phyloP scores from a whole-genome alignment of 441 rosid species.

The Populus tomentosa region DNA sequence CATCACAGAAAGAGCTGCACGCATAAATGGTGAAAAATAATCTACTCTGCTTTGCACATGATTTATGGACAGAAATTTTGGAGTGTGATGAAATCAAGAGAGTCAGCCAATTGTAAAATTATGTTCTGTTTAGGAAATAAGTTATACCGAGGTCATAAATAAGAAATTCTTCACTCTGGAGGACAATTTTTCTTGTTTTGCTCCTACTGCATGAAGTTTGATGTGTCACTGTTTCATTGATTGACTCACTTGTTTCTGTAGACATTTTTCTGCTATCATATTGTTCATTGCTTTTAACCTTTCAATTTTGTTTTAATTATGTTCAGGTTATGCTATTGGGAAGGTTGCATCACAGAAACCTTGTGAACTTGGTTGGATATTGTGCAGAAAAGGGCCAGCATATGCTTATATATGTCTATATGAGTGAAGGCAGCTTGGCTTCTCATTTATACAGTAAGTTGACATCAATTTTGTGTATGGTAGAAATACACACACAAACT shows the following conservation, averaged over 20 bases:
- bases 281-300: constrained; percentile 3
- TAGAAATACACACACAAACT: constrained; percentile 8
- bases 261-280: background rate
- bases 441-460: constrained; percentile 90
- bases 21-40: background rate
- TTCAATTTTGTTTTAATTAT: constrained; percentile 5
- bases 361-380: constrained; percentile 91
- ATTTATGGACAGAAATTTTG: background rate
- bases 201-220: background rate
- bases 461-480: constrained; percentile 4
- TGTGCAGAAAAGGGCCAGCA: constrained; percentile 94
- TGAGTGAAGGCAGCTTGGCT: constrained; percentile 97
- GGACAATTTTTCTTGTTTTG: background rate
- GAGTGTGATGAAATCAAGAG: background rate
- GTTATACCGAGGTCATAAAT: background rate
- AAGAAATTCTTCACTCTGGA: background rate
- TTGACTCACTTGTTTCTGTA: background rate
- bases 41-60: background rate
- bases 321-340: constrained; percentile 90
- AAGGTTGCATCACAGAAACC: constrained; percentile 93
- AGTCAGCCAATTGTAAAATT: background rate
- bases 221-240: background rate
- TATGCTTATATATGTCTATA: constrained; percentile 91
- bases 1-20: background rate
- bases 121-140: background rate